Conservation (phyloP, 1,139 yeast species). For the Scheffersomyces insectosa region DNA sequence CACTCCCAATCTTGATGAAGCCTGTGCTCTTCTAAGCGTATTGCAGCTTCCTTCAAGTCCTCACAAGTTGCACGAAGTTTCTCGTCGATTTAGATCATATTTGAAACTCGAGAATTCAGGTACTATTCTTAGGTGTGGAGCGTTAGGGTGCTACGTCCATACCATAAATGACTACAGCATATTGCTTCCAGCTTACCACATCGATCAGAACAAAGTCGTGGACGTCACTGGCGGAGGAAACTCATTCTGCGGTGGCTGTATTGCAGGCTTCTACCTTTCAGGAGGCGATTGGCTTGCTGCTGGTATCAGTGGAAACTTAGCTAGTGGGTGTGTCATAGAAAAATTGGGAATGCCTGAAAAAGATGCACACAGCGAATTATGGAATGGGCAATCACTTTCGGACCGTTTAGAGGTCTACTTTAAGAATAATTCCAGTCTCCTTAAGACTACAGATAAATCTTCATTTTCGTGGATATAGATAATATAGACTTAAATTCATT, state of each 20-base stretch:
- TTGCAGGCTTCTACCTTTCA: slow-evolving; percentile 56
- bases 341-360: slow-evolving; percentile 68
- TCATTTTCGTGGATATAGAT: too few relatives aligned
- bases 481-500: too few relatives aligned
- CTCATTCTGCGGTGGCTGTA: slow-evolving; percentile 80
- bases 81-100: slow-evolving; percentile 46
- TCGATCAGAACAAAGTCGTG: slow-evolving; percentile 48
- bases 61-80: slow-evolving; percentile 29
- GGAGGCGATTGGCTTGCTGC: slow-evolving; percentile 53
- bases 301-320: slow-evolving; percentile 70
- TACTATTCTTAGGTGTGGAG: slow-evolving; percentile 70
- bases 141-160: slow-evolving; percentile 54
- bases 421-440: slow-evolving; percentile 1
- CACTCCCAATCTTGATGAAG: slow-evolving; percentile 86
- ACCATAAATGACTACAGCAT: slow-evolving; percentile 13
- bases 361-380: slow-evolving; percentile 27
- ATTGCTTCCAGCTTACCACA: slow-evolving; percentile 77
- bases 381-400: slow-evolving; percentile 54
- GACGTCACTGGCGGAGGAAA: slow-evolving; percentile 98
- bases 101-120: slow-evolving; percentile 44
- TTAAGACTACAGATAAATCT: slow-evolving; percentile 1
- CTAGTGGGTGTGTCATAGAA: slow-evolving; percentile 79
- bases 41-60: slow-evolving; percentile 11
- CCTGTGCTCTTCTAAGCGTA: slow-evolving; percentile 55
- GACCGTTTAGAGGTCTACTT: slow-evolving; percentile 33